These are phyloP conservation scores for Diaporthe nobilis DNA, from an alignment of 2,329 filamentous ascomycete genomes.

Conservation along the genomic window DNA sequence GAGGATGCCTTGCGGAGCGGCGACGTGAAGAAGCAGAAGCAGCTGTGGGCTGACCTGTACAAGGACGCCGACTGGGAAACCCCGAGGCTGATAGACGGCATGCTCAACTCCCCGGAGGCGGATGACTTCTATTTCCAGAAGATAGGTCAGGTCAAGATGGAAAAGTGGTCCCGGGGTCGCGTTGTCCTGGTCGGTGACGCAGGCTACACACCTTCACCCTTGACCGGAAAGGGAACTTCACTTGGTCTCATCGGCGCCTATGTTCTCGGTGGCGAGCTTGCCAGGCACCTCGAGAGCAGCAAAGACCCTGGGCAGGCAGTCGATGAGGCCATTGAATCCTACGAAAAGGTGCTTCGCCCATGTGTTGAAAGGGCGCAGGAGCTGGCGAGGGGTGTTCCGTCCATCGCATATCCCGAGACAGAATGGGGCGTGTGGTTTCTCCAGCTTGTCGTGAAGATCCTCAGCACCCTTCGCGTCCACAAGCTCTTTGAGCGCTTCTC, in stretches of 20 bases:
- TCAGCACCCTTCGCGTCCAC: constrained; percentile 14
- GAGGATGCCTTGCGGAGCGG: constrained; percentile 27
- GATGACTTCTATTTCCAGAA: constrained; percentile 63
- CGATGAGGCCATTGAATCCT: constrained; percentile 54
- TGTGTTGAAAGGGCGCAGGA: constrained; percentile 60
- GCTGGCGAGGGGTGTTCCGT: constrained; percentile 36
- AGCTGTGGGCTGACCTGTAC: constrained; percentile 30
- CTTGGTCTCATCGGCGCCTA: constrained; percentile 66
- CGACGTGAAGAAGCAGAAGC: constrained; percentile 35
- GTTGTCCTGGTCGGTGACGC: constrained; percentile 69
- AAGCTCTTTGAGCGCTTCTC: constrained; percentile 30
- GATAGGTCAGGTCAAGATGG: constrained; percentile 61
- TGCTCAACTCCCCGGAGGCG: constrained; percentile 51
- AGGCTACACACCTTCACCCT: constrained; percentile 61
- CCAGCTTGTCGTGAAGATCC: constrained; percentile 10
- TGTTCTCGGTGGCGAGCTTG: constrained; percentile 68
- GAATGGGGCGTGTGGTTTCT: constrained; percentile 41
- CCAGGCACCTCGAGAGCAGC: constrained; percentile 45
- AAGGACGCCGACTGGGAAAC: constrained; percentile 59
- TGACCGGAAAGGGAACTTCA: constrained; percentile 67
- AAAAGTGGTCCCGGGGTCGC: constrained; percentile 60
- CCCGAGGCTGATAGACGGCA: constrained; percentile 56
- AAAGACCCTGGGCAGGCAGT: constrained; percentile 44
- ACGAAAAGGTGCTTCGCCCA: constrained; percentile 60
- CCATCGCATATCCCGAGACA: constrained; percentile 20